Evolutionary conservation across 1,139 yeast species (phyloP).

Genomic region (Fermentozyma sake): DNA sequence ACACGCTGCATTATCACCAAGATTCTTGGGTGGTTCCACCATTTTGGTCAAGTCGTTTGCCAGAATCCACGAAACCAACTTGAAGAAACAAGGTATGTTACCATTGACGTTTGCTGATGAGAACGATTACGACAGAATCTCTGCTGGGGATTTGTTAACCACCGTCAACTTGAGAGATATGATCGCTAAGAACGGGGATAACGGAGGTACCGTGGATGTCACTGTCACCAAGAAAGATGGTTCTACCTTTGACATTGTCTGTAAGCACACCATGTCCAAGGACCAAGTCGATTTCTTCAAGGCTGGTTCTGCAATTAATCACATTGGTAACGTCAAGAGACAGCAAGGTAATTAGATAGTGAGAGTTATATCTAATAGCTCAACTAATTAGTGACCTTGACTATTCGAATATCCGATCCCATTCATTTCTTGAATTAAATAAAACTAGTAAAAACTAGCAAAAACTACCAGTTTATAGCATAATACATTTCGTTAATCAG

Average conservation of each 20-base stretch:
- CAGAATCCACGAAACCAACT: conserved; percentile 66
- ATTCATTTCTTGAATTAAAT: conserved; percentile 3
- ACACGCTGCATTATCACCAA: conserved; percentile 95
- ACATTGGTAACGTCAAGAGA: conserved; percentile 67
- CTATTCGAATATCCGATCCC: background rate
- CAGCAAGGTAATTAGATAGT: too few species aligned
- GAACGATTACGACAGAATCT: conserved; percentile 75
- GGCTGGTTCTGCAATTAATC: conserved; percentile 95
- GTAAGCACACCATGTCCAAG: conserved; percentile 94
- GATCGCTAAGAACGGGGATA: conserved; percentile 76
- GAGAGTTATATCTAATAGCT: too few species aligned
- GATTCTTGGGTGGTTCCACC: conserved; percentile 86
- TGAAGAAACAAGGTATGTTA: conserved; percentile 81
- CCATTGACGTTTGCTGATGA: conserved; percentile 91
- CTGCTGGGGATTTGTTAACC: conserved; percentile 73
- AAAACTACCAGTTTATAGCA: too few species aligned
- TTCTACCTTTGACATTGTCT: conserved; percentile 58
- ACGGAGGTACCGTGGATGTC: conserved; percentile 75
- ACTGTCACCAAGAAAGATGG: conserved; percentile 77
- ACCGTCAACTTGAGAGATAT: conserved; percentile 76
- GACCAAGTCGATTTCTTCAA: conserved; percentile 95
- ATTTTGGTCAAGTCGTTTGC: conserved; percentile 94
- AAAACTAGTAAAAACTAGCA: too few species aligned
- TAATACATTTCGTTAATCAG: too few species aligned
- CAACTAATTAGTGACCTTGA: too few species aligned